Base-by-base conservation (phyloP, 768 basidiomycete genomes). In the Lentinula raphanica region DNA sequence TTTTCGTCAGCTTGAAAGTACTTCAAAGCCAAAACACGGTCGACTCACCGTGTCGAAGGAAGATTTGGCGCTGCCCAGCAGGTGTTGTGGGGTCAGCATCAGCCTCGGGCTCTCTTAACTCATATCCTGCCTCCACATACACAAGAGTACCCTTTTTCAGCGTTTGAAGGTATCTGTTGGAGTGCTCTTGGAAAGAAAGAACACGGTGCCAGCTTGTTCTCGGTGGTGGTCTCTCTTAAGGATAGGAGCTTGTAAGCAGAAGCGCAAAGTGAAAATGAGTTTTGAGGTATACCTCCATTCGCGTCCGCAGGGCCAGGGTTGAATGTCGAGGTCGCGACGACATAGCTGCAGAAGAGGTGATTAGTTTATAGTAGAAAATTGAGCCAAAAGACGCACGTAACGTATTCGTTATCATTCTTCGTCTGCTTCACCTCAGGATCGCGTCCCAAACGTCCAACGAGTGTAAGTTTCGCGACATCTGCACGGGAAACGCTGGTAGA, bases 91-190 rank as follows among this genome's bases (percentile, higher is more conserved):
- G 77, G 53, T 91, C 88, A 12, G 88, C 82, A 38, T 73, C 77
- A 5, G 78, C 70, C 39, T 88, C 87, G 8, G 90, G 81, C 59
- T 92, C 88, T 38, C 86, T 82, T 23, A 93, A 69, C 69, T 92
- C 90, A 60, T 80, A 92, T 63, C 75, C 78, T 28, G 91, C 86
- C 69, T 95, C 92, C 35, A 90, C 91, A 60, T 85, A 93, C 17
- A 95, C 92, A 58, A 76, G 84, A 49, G 81, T 73, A 5, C 92
- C 92, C 62, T 89, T 90, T 64, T 71, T 79, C 39, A 95, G 68
- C 42, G 72, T 83, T 59, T 74, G 76, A 35, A 95, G 80, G 65
- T 81, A 90, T 59, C 75, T 82, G 62, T 86, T 86, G n/a, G 82
- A 64, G 39, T 44, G 3, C 7, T 83, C 78, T n/a, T 74, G 73